Base-by-base conservation (phyloP, 768 basidiomycete species). In the Suillus spraguei region DNA sequence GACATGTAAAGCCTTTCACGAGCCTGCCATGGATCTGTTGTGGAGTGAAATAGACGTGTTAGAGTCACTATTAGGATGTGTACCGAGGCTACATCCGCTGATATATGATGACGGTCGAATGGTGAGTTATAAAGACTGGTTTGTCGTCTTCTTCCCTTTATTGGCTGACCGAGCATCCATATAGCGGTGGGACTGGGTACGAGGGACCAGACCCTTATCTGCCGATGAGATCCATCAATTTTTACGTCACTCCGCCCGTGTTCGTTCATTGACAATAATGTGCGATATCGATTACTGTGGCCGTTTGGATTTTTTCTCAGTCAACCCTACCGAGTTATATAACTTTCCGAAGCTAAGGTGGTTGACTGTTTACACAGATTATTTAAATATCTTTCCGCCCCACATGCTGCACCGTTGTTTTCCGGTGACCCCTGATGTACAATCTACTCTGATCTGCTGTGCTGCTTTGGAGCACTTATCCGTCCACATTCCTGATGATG, bases 1-100 rank as follows among this genome's bases (percentile, higher is more conserved):
- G 85, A 68, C 13, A 13, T 47, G 46, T 13, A 47, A 14, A 47
- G 5, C 46, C 22, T 47, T 47, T 22, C 13, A 47, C 22, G 46
- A 47, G 13, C 46, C 46, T 5, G 46, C 46, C 11, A 47, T 47
- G 46, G 13, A 24, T 14, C 13, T 24, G 13, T 22, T 47, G 22
- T 47, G 46, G 46, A 2, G 2, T 47, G 13, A 47, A 47, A n/a
- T 44, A 3, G 20, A 44, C 0, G 10, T 39, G 5, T 20, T 24
- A 22, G 46, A 44, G 20, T 10, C 11, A 13, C 5, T 47, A 22
- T 3, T 47, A 14, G 46, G 46, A 13, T 47, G 46, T 24, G 22
- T 47, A 7, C 22, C 13, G 13, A 47, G 46, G 22, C 22, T 47
- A 7, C 46, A 47, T 47, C 46, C 46, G 7, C 46, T 47, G 5